phyloP scores from a whole-genome alignment of 495 filamentous ascomycete species.

The Penicillium manginii region DNA sequence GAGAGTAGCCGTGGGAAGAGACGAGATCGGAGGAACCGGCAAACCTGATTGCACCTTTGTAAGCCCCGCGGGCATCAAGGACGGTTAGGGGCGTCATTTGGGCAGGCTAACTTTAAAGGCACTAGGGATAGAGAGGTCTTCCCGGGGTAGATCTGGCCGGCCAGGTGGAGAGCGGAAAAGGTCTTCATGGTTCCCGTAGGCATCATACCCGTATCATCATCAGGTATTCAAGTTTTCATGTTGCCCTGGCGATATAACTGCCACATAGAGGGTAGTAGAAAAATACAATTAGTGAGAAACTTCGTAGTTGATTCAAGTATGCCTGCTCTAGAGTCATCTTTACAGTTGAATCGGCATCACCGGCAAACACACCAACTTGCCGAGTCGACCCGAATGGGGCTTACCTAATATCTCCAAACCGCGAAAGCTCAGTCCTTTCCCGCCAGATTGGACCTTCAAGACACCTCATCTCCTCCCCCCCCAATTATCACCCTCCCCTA shows the following conservation, averaged over 20 bases:
- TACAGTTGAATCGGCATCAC: constrained; percentile 16
- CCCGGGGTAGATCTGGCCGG: constrained; percentile 22
- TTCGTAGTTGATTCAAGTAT: too few species aligned
- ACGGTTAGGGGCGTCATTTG: constrained; percentile 7
- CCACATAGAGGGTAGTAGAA: too few species aligned
- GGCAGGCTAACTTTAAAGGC: constrained; percentile 12
- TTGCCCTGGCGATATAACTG: too few species aligned
- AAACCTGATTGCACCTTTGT: constrained; percentile 9
- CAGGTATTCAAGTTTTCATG: too few species aligned
- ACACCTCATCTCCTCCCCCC: constrained; percentile 20
- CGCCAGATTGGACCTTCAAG: constrained; percentile 30
- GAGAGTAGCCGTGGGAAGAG: constrained; percentile 16
- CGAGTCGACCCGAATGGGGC: constrained; percentile 29
- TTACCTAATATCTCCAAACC: constrained; percentile 35
- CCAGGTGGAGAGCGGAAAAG: constrained; percentile 26
- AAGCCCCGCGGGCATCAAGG: constrained; percentile 17
- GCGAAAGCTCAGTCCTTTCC: constrained; percentile 40
- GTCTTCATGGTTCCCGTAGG: constrained; percentile 13
- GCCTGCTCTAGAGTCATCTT: background rate
- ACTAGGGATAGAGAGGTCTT: constrained; percentile 2
- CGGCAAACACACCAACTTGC: constrained; percentile 19
- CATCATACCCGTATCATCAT: too few species aligned
- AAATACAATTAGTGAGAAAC: too few species aligned
- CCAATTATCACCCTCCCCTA: constrained; percentile 27
- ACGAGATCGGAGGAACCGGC: constrained; percentile 12